Conservation (phyloP, 306 rosid species). For the Quercus robur region DNA sequence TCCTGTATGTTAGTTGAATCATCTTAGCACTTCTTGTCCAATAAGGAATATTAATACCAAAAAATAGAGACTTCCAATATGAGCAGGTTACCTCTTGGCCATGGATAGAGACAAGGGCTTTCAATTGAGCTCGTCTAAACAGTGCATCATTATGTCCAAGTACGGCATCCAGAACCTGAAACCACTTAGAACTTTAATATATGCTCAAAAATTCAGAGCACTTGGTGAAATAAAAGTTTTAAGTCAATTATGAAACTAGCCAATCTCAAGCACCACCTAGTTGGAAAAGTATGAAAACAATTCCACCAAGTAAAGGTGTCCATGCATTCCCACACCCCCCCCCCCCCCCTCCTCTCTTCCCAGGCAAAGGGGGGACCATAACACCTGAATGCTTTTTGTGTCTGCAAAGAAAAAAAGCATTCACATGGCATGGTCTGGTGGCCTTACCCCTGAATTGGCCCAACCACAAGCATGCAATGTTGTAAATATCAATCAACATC, state of each 20-base stretch:
- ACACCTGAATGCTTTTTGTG: too few species aligned
- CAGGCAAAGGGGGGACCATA: too few species aligned
- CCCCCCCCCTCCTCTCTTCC: too few species aligned
- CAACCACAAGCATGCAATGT: background rate
- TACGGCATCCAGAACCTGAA: constrained; percentile 70
- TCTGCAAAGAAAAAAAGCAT: background rate
- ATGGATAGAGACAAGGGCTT: constrained; percentile 50
- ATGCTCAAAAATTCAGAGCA: background rate
- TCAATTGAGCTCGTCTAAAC: constrained; percentile 54
- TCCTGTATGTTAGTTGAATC: background rate
- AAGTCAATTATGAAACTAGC: background rate
- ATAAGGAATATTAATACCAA: background rate
- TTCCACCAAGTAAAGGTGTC: background rate
- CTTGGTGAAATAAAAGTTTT: background rate
- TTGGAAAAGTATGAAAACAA: background rate
- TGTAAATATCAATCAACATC: background rate
- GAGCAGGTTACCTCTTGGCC: constrained; percentile 38
- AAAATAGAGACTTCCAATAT: background rate
- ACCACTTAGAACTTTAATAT: constrained; percentile 19
- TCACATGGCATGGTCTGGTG: background rate
- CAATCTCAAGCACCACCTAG: background rate
- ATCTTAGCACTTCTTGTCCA: background rate
- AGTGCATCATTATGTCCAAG: constrained; percentile 67
- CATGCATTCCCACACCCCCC: too few species aligned
- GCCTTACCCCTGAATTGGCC: background rate